Percentiles rank a stretch among this genome's conserved stretches.
Evolutionary conservation across 345 rosid genomes (phyloP).

Genomic region (Eucalyptus melliodora): DNA sequence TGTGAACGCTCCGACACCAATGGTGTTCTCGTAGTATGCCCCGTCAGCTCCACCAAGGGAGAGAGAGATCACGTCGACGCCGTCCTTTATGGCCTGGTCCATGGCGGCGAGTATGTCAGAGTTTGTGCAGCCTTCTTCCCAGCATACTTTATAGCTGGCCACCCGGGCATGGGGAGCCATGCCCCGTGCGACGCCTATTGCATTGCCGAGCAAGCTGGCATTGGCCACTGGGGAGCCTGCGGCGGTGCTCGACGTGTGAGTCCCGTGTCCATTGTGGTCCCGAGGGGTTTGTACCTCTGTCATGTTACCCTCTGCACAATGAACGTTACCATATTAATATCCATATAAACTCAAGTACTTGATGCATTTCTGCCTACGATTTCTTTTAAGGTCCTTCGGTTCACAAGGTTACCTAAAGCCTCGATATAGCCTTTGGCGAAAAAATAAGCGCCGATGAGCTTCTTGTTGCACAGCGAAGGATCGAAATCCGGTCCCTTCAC

Average conservation of each 20-base stretch:
- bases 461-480: constrained; percentile 55
- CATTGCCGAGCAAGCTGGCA: constrained; percentile 72
- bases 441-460: constrained; percentile 67
- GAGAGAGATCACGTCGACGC: constrained; percentile 71
- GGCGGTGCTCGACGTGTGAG: constrained; percentile 77
- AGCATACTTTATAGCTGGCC: constrained; percentile 79
- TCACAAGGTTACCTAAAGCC: constrained; percentile 16
- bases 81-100: constrained; percentile 66
- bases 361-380: neutral
- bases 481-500: constrained; percentile 56
- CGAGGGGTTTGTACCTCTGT: constrained; percentile 54
- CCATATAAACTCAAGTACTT: neutral
- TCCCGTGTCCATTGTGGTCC: constrained; percentile 71
- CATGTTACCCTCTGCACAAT: constrained; percentile 8
- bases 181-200: constrained; percentile 66
- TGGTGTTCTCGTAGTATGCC: constrained; percentile 37
- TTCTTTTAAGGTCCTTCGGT: neutral
- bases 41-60: constrained; percentile 71
- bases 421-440: constrained; percentile 57
- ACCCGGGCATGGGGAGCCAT: constrained; percentile 71
- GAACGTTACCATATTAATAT: too few relatives aligned
- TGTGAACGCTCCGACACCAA: constrained; percentile 60
- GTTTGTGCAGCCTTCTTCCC: constrained; percentile 54
- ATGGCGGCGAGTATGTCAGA: constrained; percentile 85
- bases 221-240: constrained; percentile 61